These are phyloP conservation scores for Furcasterigmium furcatum DNA, from an alignment of 2,329 filamentous ascomycete genomes.

Conservation along the genomic window DNA sequence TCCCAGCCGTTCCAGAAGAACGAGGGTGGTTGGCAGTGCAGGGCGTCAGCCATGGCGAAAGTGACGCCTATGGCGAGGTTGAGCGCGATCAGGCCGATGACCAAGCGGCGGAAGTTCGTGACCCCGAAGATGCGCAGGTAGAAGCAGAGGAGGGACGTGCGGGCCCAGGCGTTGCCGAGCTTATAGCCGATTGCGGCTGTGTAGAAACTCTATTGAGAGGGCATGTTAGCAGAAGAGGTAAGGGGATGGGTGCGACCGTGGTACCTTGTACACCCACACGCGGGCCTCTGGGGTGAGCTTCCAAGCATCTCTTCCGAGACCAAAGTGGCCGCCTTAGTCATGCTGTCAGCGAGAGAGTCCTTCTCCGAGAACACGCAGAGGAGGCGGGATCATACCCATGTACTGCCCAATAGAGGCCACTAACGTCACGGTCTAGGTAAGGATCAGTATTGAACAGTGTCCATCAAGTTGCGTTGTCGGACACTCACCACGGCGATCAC, in stretches of 20 bases:
- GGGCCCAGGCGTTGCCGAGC: not conserved
- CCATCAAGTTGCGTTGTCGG: not conserved
- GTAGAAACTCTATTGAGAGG: not conserved
- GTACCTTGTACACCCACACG: not conserved
- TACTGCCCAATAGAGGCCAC: not conserved
- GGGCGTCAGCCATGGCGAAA: slow-evolving; percentile 20
- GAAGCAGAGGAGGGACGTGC: not conserved
- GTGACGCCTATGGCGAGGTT: slow-evolving; percentile 36
- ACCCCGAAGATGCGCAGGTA: not conserved
- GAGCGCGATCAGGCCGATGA: slow-evolving; percentile 26
- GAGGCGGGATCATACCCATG: not conserved
- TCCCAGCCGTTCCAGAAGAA: slow-evolving; percentile 1
- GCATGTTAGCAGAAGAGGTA: not conserved
- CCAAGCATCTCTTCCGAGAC: not conserved
- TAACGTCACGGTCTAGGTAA: not conserved
- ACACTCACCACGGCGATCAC: not conserved
- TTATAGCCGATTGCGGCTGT: not conserved
- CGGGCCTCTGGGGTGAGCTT: not conserved
- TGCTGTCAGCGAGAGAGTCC: no score
- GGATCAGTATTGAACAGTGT: not conserved
- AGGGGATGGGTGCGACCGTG: not conserved
- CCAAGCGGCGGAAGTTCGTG: not conserved
- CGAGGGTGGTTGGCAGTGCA: not conserved
- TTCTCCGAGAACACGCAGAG: no score
- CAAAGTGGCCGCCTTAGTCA: not conserved